Evolutionary conservation across 768 basidiomycete species (phyloP).

Genomic region (Rhodotorula babjevae): DNA sequence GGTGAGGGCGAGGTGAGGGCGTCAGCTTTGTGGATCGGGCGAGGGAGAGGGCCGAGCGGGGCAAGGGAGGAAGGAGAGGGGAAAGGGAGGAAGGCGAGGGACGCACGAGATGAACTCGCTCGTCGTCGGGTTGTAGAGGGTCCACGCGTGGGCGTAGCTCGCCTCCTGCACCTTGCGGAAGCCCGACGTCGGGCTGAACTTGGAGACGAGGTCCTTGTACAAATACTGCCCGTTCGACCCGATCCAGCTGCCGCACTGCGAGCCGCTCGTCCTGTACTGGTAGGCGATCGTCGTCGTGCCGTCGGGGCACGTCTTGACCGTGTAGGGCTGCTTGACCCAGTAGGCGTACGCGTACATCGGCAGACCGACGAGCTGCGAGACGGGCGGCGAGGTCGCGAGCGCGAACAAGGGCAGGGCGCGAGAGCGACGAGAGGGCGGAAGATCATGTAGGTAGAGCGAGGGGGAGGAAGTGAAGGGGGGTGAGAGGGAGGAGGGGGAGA

Average conservation of each 20-base stretch:
- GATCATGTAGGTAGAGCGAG: not conserved
- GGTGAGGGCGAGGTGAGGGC: too few relatives aligned
- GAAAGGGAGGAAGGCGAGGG: too few relatives aligned
- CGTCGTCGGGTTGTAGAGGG: slow-evolving; percentile 10
- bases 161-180: slow-evolving; percentile 8
- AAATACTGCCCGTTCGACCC: slow-evolving; percentile 15
- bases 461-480: too few relatives aligned
- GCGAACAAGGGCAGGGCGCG: accelerated
- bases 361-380: slow-evolving; percentile 27
- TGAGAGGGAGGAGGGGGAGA: too few relatives aligned
- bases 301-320: slow-evolving; percentile 7
- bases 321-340: slow-evolving; percentile 6
- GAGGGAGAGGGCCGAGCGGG: not conserved
- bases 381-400: not conserved
- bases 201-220: slow-evolving; percentile 9
- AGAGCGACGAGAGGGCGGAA: too few relatives aligned
- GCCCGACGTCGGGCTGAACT: not conserved
- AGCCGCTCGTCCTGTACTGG: slow-evolving; percentile 10
- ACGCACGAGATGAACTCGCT: slow-evolving; percentile 15
- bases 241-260: slow-evolving; percentile 24
- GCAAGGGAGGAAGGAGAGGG: not conserved
- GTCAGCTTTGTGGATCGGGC: too few relatives aligned
- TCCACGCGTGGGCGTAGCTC: not conserved
- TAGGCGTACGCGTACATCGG: slow-evolving; percentile 30
- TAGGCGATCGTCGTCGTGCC: slow-evolving; percentile 2